phyloP scores from a whole-genome alignment of 495 filamentous ascomycete species.

The Penicillium argentinense region DNA sequence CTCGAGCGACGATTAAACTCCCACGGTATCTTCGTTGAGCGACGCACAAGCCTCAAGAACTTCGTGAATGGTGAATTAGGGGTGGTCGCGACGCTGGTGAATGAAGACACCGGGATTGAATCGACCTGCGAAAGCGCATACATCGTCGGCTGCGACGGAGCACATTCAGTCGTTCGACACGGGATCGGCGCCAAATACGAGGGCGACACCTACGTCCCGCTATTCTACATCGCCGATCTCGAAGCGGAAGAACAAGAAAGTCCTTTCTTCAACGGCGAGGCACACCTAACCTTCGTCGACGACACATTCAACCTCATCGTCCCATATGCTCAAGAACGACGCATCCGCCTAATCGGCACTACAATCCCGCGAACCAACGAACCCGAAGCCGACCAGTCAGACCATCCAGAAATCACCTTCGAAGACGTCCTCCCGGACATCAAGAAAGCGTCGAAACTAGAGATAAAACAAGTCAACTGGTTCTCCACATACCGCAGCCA shows the following conservation, averaged over 20 bases:
- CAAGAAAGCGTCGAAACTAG: slow-evolving; percentile 15
- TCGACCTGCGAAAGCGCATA: slow-evolving; percentile 26
- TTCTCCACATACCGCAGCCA: slow-evolving; percentile 37
- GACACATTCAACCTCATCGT: slow-evolving; percentile 30
- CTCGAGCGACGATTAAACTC: slow-evolving; percentile 33
- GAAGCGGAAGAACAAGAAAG: slow-evolving; percentile 24
- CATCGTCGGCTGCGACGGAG: slow-evolving; percentile 40
- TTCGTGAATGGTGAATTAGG: slow-evolving; percentile 24
- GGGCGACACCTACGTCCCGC: slow-evolving; percentile 31
- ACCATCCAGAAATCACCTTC: slow-evolving; percentile 22
- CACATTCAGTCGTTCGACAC: slow-evolving; percentile 34
- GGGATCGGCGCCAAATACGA: slow-evolving; percentile 25
- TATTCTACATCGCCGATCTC: slow-evolving; percentile 38
- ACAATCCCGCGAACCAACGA: slow-evolving; percentile 1
- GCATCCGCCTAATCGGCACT: slow-evolving; percentile 27
- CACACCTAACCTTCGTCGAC: slow-evolving; percentile 26
- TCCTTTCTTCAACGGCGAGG: slow-evolving; percentile 36
- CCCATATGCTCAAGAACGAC: slow-evolving; percentile 21
- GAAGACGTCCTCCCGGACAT: slow-evolving; percentile 29
- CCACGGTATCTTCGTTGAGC: slow-evolving; percentile 32
- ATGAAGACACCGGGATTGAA: slow-evolving; percentile 13
- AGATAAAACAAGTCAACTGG: slow-evolving; percentile 36
- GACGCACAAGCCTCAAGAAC: slow-evolving; percentile 23
- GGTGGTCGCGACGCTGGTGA: slow-evolving; percentile 28
- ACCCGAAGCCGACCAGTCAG: neutral